phyloP scores from a whole-genome alignment of 805 yeast species.

The Candida michaelii region DNA sequence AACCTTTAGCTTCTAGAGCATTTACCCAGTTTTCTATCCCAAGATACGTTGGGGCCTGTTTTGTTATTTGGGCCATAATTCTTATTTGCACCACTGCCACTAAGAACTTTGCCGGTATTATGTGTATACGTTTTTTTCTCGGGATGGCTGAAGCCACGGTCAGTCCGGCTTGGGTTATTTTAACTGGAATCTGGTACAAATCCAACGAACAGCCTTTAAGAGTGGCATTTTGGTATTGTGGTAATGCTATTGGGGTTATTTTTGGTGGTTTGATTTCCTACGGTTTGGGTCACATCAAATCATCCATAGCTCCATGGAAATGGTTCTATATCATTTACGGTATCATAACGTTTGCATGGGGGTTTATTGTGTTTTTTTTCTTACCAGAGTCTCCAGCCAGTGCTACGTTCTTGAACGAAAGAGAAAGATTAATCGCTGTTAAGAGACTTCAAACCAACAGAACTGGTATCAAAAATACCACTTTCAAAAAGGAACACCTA shows the following conservation, averaged over 20 bases:
- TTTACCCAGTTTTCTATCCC: conserved; percentile 19
- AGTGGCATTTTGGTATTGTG: conserved; percentile 25
- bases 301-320: conserved; percentile 27
- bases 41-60: conserved; percentile 15
- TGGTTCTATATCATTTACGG: conserved; percentile 19
- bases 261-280: conserved; percentile 18
- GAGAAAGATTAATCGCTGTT: conserved; percentile 26
- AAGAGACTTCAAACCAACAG: conserved; percentile 18
- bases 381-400: conserved; percentile 24
- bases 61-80: conserved; percentile 20
- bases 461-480: conserved; percentile 21
- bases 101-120: conserved; percentile 31
- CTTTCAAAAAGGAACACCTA: conserved; percentile 35
- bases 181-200: conserved; percentile 33
- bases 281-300: conserved; percentile 27
- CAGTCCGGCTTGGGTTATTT: conserved; percentile 31
- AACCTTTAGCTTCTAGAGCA: conserved; percentile 18
- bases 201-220: conserved; percentile 31
- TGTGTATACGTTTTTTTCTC: conserved; percentile 31
- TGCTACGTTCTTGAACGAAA: conserved; percentile 30
- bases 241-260: conserved; percentile 25
- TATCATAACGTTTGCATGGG: conserved; percentile 17
- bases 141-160: conserved; percentile 42
- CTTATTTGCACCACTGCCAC: conserved; percentile 27
- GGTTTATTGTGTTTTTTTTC: conserved; percentile 15